A percentile compares a stretch with the other conserved stretches of the same genome.
These are phyloP conservation scores for Halophytophthora batemanensis DNA, from an alignment of 352 stramenopile genomes.

Conservation along the genomic window DNA sequence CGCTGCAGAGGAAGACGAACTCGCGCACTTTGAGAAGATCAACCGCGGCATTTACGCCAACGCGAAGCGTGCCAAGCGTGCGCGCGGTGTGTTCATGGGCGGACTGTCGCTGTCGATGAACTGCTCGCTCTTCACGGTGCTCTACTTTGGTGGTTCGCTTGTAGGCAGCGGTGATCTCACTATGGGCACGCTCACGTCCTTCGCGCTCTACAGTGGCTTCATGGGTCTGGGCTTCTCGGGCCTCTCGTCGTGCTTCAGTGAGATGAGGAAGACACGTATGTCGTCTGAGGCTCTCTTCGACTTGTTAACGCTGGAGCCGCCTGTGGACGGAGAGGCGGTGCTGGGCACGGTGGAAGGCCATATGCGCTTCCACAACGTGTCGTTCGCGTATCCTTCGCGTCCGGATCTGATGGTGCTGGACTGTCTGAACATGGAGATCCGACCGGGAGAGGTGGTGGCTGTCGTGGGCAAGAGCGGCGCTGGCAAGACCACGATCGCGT, in stretches of 20 bases:
- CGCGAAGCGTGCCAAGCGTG: constrained; percentile 62
- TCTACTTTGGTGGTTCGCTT: constrained; percentile 89
- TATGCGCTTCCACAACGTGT: constrained; percentile 79
- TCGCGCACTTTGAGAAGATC: constrained; percentile 59
- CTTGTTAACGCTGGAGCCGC: constrained; percentile 49
- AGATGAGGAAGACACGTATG: constrained; percentile 73
- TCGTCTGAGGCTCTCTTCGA: constrained; percentile 72
- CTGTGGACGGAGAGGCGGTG: constrained; percentile 36
- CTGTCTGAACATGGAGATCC: constrained; percentile 61
- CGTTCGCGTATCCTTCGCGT: constrained; percentile 79
- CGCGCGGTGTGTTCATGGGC: constrained; percentile 89
- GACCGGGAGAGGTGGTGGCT: constrained; percentile 77
- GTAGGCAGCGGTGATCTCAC: constrained; percentile 84
- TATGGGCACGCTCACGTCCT: constrained; percentile 88
- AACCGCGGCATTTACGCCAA: constrained; percentile 70
- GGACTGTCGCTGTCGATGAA: constrained; percentile 86
- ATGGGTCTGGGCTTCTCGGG: constrained; percentile 89
- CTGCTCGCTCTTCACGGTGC: constrained; percentile 87
- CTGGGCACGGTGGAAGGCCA: constrained; percentile 51
- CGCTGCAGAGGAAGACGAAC: constrained; percentile 70
- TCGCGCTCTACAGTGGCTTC: constrained; percentile 89
- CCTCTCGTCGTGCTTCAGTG: constrained; percentile 78
- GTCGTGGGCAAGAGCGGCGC: constrained; percentile 84
- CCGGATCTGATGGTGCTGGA: constrained; percentile 69
- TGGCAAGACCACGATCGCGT: constrained; percentile 83